Conservation (phyloP, 2,329 filamentous ascomycete genomes). For the Hypoxylon sp. region DNA sequence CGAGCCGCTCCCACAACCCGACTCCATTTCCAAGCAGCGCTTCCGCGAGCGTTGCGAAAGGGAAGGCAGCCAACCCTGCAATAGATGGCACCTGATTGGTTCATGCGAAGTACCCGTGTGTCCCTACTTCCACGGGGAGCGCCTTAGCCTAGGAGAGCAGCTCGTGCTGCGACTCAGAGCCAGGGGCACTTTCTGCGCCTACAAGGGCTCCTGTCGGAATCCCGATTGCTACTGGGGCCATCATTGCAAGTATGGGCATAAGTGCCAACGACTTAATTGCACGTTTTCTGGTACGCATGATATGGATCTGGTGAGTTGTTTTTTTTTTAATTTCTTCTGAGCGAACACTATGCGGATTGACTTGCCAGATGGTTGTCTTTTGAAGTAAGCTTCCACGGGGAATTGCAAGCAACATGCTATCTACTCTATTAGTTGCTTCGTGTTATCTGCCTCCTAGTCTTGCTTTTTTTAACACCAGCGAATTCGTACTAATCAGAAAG, state of each 20-base stretch:
- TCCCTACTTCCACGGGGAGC: constrained; percentile 35
- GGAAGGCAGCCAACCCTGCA: constrained; percentile 33
- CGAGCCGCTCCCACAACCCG: constrained; percentile 19
- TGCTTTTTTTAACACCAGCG: not conserved
- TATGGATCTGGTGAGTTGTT: constrained; percentile 32
- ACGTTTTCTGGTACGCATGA: constrained; percentile 20
- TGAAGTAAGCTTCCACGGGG: not conserved
- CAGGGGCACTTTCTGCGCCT: constrained; percentile 12
- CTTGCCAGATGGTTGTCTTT: not conserved
- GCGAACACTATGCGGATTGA: not conserved
- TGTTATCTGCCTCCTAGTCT: not conserved
- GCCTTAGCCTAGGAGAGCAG: constrained; percentile 26
- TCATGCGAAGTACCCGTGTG: constrained; percentile 25
- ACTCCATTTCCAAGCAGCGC: constrained; percentile 7
- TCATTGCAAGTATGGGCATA: constrained; percentile 34
- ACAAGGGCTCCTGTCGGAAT: constrained; percentile 12
- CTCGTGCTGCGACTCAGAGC: constrained; percentile 22
- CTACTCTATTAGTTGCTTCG: not conserved
- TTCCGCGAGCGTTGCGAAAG: constrained; percentile 20
- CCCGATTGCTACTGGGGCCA: constrained; percentile 37
- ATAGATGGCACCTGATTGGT: constrained; percentile 29
- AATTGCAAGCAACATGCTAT: not conserved
- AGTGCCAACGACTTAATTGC: constrained; percentile 16
- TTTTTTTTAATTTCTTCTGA: not conserved
- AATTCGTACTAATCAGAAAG: constrained; percentile 8